Base-by-base conservation (phyloP, 257 asterid species). In the Gentiana macrophylla region DNA sequence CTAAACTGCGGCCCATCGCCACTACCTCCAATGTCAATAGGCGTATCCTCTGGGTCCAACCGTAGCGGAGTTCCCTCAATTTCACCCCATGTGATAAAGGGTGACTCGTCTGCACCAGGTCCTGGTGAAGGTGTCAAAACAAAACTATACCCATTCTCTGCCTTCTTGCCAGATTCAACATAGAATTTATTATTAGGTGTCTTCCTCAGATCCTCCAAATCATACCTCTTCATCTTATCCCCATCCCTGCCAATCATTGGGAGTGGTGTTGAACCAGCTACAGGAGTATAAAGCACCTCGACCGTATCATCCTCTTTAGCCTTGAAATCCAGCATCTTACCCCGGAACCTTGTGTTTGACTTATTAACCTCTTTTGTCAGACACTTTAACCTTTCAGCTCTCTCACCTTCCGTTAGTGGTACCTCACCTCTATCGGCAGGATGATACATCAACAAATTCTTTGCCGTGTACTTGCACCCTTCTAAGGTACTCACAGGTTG, bases 91-190 rank as follows among this genome's bases (percentile, higher is more conserved):
- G 98, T 91, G 51, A 87, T 81, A 58, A 91, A 79, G 0, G 97
- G 98, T 0, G 98, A 91, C 65, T 75, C 97, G 38, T 91, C 95
- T 38, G 64, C 75, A 68, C 97, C 97, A 0, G 98, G 97, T 5
- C 84, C 95, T 46, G 97, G 97, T n/a, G 97, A 91, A 0, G 98
- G 98, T 13, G 98, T 91, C 75, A 61, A 84, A 65, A 87, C 95
- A 64, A 79, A 91, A 61, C 72, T 81, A 77, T 87, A 91, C 32
- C 97, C 98, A 62, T 91, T 87, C 43, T 79, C 94, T 4, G 94
- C 94, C 72, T 77, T 87, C 71, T 85, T 87, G 65, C 74, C 84
- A 0, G 91, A 81, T 66, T 85, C 97, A 6, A 75, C 77, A 62
- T 83, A 91, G 57, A 76, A 91, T 24, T 24, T 24, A 48, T 32